Evolutionary conservation across 805 yeast genomes (phyloP).

Genomic region (Monosporozyma aerobia): DNA sequence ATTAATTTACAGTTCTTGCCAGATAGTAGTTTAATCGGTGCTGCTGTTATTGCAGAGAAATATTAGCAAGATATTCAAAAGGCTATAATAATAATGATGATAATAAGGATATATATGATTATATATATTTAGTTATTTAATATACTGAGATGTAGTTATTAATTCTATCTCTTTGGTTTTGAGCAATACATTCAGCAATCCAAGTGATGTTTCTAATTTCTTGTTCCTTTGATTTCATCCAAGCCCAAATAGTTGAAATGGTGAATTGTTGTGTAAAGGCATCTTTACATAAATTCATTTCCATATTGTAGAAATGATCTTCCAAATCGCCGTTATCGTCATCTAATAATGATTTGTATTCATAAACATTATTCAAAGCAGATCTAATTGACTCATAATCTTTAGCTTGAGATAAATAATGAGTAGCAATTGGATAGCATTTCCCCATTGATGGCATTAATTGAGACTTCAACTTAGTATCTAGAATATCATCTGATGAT

Average conservation of each 20-base stretch:
- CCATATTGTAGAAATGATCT: slow-evolving; percentile 87
- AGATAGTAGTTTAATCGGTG: slow-evolving; percentile 24
- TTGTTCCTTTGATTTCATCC: slow-evolving; percentile 93
- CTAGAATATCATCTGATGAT: slow-evolving; percentile 28
- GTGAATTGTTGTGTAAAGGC: slow-evolving; percentile 97
- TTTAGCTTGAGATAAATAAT: slow-evolving; percentile 59
- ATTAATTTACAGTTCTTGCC: slow-evolving; percentile 14
- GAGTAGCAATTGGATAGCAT: slow-evolving; percentile 59
- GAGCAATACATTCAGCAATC: slow-evolving; percentile 99
- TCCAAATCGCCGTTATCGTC: slow-evolving; percentile 43
- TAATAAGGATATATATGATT: not conserved
- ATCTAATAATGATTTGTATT: slow-evolving; percentile 51
- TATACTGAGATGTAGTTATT: slow-evolving; percentile 84
- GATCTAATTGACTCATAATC: slow-evolving; percentile 76
- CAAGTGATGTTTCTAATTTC: slow-evolving; percentile 97
- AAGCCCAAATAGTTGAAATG: slow-evolving; percentile 85
- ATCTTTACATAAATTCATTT: slow-evolving; percentile 84
- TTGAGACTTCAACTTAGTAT: slow-evolving; percentile 65
- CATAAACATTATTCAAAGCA: slow-evolving; percentile 55
- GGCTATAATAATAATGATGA: not conserved
- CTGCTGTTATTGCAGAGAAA: slow-evolving; percentile 16
- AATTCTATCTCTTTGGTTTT: slow-evolving; percentile 91
- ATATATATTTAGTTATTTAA: slow-evolving; percentile 24
- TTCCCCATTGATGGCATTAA: slow-evolving; percentile 79
- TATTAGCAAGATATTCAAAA: not conserved